Base-by-base conservation (phyloP, 1,284 basidiomycete genomes). In the Ceratobasidium sp. region DNA sequence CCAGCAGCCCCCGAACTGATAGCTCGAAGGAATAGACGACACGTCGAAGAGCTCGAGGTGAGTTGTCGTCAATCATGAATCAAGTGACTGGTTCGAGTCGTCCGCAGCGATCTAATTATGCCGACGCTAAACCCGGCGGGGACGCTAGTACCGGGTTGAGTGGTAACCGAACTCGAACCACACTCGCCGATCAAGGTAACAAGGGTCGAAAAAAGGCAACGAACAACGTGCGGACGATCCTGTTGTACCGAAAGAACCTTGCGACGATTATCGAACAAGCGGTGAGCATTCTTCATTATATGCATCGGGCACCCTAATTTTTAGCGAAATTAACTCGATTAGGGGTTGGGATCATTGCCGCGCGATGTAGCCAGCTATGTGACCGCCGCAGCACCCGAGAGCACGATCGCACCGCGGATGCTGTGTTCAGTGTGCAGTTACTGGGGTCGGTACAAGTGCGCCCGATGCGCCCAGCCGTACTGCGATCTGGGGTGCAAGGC, bases 11-110 rank as follows among this genome's bases (percentile, higher is more conserved):
- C 85, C 1, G 89, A 91, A 69, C 78, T 89, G 47, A 82, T 93
- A 67, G 85, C 87, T 10, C 91, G 89, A 76, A 85, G 92, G 70
- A 89, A 85, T 20, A 88, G 85, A 78, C 80, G 87, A 54, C 90
- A 89, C 77, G 83, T 93, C 17, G 90, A 91, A 72, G 92, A 93
- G 76, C 87, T 93, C 54, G 91, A 93, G 82, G 91, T 91, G 74
- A 71, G 75, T 60, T 34, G 13, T 55, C 55, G 58, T 43, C 25
- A 29, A 49, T 62, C 42, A 45, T 45, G 12, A n/a, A 6, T 17
- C 32, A 31, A 45, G 17, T 10, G 17, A 56, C 47, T 69, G 29
- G 13, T 22, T 27, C 25, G 12, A 20, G 15, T 3, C 42, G 13
- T 32, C 71, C 25, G 40, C 74, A 92, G 91, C 84, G 86, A 70